These are phyloP conservation scores for Anisogramma anomala DNA, from an alignment of 2,329 filamentous ascomycete genomes.

Conservation along the genomic window DNA sequence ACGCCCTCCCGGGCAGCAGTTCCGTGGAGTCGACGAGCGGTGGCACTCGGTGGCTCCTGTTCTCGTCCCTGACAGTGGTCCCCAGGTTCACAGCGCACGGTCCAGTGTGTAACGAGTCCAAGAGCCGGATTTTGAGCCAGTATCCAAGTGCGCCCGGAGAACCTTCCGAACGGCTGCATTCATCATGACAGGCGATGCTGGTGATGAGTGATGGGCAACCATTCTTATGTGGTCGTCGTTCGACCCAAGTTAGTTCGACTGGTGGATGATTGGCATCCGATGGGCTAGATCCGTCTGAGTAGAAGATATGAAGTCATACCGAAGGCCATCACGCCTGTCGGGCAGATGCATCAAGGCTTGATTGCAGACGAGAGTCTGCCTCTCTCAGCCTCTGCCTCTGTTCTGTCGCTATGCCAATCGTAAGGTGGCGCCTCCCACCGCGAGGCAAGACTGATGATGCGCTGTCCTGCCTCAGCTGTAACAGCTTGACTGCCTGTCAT, in stretches of 20 bases:
- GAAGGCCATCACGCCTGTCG: too few relatives aligned
- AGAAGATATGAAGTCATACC: too few relatives aligned
- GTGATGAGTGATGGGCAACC: neutral
- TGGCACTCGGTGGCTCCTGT: conserved; percentile 3
- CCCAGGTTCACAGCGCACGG: neutral
- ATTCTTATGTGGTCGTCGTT: conserved; percentile 4
- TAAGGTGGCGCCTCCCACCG: too few relatives aligned
- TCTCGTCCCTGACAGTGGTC: neutral
- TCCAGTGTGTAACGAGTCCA: neutral
- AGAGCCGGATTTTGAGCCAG: neutral
- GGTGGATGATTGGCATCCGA: too few relatives aligned
- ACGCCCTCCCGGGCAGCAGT: neutral
- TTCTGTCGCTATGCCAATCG: too few relatives aligned
- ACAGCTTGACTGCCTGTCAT: neutral
- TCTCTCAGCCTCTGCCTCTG: too few relatives aligned
- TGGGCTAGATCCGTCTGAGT: too few relatives aligned
- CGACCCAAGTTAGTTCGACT: too few relatives aligned
- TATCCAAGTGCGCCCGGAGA: neutral
- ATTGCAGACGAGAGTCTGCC: too few relatives aligned
- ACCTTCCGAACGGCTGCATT: conserved; percentile 1
- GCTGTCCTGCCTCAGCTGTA: neutral
- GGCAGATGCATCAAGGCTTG: too few relatives aligned
- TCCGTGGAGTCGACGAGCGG: neutral
- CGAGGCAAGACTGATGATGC: too few relatives aligned
- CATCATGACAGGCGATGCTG: conserved; percentile 3